These are phyloP conservation scores for Amphibolis antarctica DNA, from an alignment of 106 monocot species.

Conservation along the genomic window DNA sequence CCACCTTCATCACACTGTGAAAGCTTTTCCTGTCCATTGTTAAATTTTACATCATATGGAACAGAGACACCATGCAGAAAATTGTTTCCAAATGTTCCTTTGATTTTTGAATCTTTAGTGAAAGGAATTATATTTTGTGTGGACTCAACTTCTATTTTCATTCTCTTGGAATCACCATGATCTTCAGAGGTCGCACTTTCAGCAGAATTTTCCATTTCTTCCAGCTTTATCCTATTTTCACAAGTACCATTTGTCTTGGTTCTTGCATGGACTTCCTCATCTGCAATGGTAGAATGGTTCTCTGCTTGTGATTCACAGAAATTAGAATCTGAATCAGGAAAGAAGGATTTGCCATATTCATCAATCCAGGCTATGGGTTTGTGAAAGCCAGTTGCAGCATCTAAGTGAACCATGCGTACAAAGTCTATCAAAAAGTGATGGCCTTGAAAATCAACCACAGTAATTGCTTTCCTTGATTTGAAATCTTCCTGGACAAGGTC, in stretches of 20 bases:
- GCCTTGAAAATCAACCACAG: slow-evolving; percentile 28
- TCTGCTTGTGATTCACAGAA: slow-evolving; percentile 11
- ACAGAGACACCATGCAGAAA: not conserved
- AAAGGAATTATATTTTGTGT: not conserved
- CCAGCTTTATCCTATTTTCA: slow-evolving; percentile 10
- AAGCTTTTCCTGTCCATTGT: slow-evolving; percentile 2
- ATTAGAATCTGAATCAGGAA: slow-evolving; percentile 30
- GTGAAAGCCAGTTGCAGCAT: slow-evolving; percentile 28
- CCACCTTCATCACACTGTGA: slow-evolving; percentile 1
- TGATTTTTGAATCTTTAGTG: not conserved
- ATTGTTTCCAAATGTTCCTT: not conserved
- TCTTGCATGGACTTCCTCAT: slow-evolving; percentile 8
- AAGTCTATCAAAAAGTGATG: slow-evolving; percentile 56
- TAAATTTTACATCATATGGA: slow-evolving; percentile 5
- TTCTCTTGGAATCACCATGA: not conserved
- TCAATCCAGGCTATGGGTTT: slow-evolving; percentile 81
- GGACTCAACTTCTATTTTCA: not conserved
- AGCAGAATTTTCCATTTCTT: slow-evolving; percentile 25
- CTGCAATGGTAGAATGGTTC: not conserved
- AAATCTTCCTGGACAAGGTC: slow-evolving; percentile 33
- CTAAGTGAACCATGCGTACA: slow-evolving; percentile 56
- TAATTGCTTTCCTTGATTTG: slow-evolving; percentile 40
- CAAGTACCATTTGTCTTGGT: slow-evolving; percentile 9
- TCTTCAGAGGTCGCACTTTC: slow-evolving; percentile 49
- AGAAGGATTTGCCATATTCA: slow-evolving; percentile 39